phyloP scores from a whole-genome alignment of 2,329 filamentous ascomycete genomes.

The Aspergillus nomiae region DNA sequence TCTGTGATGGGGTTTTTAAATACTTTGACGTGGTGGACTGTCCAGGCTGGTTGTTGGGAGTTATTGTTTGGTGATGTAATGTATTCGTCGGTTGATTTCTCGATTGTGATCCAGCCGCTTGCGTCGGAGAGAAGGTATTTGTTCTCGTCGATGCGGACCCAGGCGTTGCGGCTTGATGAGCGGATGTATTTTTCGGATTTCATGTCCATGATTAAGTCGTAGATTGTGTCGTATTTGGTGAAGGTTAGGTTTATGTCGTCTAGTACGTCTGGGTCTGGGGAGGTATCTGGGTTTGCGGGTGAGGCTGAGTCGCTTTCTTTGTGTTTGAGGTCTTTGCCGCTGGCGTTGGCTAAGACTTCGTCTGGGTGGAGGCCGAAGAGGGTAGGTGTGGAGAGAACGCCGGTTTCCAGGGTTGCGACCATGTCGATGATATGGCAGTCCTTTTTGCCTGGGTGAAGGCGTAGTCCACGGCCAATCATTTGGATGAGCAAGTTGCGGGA shows the following conservation, averaged over 20 bases:
- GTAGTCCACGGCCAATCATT: slow-evolving; percentile 96
- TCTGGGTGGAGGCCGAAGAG: slow-evolving; percentile 88
- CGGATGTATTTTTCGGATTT: slow-evolving; percentile 78
- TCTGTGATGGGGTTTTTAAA: slow-evolving; percentile 27
- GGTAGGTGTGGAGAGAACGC: slow-evolving; percentile 87
- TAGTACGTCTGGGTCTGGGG: slow-evolving; percentile 22
- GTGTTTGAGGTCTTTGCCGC: slow-evolving; percentile 61
- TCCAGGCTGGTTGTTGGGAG: slow-evolving; percentile 23
- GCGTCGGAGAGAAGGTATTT: slow-evolving; percentile 71
- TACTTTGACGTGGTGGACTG: slow-evolving; percentile 36
- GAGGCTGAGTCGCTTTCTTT: slow-evolving; percentile 39
- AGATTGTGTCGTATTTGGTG: slow-evolving; percentile 88
- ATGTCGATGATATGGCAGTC: slow-evolving; percentile 97
- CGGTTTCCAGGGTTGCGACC: slow-evolving; percentile 80
- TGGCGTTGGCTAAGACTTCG: slow-evolving; percentile 70
- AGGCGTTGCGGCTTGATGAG: slow-evolving; percentile 71
- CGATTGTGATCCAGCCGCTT: slow-evolving; percentile 62
- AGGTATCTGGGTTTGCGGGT: background rate
- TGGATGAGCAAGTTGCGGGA: slow-evolving; percentile 93
- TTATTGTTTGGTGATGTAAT: background rate
- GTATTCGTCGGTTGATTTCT: slow-evolving; percentile 23
- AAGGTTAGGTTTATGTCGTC: slow-evolving; percentile 66
- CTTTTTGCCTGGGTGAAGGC: slow-evolving; percentile 75
- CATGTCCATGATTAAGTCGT: slow-evolving; percentile 83
- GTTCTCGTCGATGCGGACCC: slow-evolving; percentile 75